Percentiles rank a stretch among this genome's conserved stretches.
Evolutionary conservation across 2,329 filamentous ascomycete genomes (phyloP).

Genomic region (Xylaria sp.): DNA sequence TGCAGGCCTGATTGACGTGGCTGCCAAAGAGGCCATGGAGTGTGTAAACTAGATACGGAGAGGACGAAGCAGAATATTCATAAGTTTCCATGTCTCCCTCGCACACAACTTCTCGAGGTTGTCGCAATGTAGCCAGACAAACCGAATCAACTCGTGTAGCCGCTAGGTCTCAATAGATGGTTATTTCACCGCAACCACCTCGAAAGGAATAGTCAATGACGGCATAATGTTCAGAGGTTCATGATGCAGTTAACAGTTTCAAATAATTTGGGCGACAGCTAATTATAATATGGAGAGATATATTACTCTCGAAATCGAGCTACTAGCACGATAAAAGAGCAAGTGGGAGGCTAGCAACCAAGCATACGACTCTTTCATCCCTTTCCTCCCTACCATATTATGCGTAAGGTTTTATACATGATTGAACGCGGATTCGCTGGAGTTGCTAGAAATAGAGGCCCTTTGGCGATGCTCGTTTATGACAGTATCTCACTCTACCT

Average conservation of each 20-base stretch:
- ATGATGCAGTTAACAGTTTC: neutral
- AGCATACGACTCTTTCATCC: too few relatives aligned
- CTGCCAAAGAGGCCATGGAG: neutral
- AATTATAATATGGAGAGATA: neutral
- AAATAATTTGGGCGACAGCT: neutral
- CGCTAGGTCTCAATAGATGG: neutral
- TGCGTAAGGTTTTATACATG: too few relatives aligned
- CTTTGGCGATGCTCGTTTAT: too few relatives aligned
- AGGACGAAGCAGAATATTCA: neutral
- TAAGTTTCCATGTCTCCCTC: neutral
- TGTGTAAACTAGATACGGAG: neutral
- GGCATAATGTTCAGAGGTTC: neutral
- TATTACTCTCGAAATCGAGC: neutral
- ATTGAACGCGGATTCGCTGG: too few relatives aligned
- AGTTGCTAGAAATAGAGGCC: too few relatives aligned
- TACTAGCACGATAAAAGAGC: neutral
- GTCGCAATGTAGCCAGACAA: neutral
- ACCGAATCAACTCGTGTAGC: neutral
- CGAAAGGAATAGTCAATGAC: neutral
- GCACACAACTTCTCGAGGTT: neutral
- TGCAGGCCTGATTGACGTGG: neutral
- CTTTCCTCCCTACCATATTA: too few relatives aligned
- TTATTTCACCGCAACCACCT: neutral
- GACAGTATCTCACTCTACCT: too few relatives aligned
- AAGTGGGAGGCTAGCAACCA: neutral